Evolutionary conservation across 2,329 filamentous ascomycete genomes (phyloP).

Genomic region (Diaporthe velutina): DNA sequence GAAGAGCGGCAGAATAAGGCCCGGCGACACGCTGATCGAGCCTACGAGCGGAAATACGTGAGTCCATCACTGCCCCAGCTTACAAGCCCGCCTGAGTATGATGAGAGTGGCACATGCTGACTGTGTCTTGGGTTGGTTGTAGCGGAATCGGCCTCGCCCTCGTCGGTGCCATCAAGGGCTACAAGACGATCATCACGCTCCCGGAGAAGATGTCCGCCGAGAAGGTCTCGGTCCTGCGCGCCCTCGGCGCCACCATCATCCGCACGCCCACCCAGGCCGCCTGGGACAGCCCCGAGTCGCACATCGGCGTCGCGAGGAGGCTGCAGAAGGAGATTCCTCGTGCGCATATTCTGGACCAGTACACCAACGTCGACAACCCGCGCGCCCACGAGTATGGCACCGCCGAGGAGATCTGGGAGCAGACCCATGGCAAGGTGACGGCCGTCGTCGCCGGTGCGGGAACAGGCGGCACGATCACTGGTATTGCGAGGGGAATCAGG

Average conservation of each 20-base stretch:
- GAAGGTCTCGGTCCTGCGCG: conserved; percentile 94
- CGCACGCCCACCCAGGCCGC: conserved; percentile 96
- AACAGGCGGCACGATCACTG: conserved; percentile 95
- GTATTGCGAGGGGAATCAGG: conserved; percentile 84
- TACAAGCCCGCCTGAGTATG: neutral
- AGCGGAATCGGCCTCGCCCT: conserved; percentile 92
- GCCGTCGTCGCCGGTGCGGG: conserved; percentile 92
- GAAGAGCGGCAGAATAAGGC: conserved; percentile 91
- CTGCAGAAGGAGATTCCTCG: conserved; percentile 97
- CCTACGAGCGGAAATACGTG: conserved; percentile 96
- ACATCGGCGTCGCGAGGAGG: conserved; percentile 93
- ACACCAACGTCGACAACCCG: conserved; percentile 91
- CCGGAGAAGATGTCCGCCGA: conserved; percentile 99
- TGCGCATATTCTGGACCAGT: conserved; percentile 97
- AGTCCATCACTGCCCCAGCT: conserved; percentile 48
- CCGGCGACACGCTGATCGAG: conserved; percentile 96
- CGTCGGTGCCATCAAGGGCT: conserved; percentile 95
- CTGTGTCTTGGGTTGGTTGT: conserved; percentile 5
- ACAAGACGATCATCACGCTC: conserved; percentile 98
- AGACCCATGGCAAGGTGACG: conserved; percentile 85
- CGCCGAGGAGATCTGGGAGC: conserved; percentile 94
- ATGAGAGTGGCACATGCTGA: conserved; percentile 43
- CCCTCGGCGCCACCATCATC: conserved; percentile 96
- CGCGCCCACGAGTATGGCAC: conserved; percentile 94
- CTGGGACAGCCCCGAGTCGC: conserved; percentile 93